These are phyloP conservation scores for Amesomyces nigricolor DNA, from an alignment of 2,329 filamentous ascomycete species.

Conservation along the genomic window DNA sequence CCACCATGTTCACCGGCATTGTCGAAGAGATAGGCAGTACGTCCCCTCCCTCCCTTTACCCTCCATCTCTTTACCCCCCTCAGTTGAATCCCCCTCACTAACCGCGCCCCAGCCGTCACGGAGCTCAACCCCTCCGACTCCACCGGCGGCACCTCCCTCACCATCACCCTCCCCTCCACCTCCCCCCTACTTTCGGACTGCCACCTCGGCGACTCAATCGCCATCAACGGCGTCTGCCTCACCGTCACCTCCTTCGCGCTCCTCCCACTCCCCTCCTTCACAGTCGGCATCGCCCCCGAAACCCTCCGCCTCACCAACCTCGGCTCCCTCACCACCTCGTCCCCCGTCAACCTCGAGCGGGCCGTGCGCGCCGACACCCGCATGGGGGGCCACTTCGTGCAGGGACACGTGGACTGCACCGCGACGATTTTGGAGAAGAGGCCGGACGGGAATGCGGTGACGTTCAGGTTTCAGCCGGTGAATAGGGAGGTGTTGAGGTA, in stretches of 20 bases:
- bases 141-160: slow-evolving; percentile 84
- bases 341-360: slow-evolving; percentile 84
- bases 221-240: slow-evolving; percentile 91
- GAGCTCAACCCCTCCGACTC: slow-evolving; percentile 74
- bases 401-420: slow-evolving; percentile 91
- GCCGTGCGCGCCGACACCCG: slow-evolving; percentile 86
- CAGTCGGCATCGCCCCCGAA: slow-evolving; percentile 90
- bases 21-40: slow-evolving; percentile 89
- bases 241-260: slow-evolving; percentile 63
- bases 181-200: slow-evolving; percentile 76
- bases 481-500: slow-evolving; percentile 70
- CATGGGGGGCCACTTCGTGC: slow-evolving; percentile 97
- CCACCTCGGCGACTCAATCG: slow-evolving; percentile 87
- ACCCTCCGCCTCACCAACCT: slow-evolving; percentile 94
- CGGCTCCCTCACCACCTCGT: slow-evolving; percentile 61
- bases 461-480: slow-evolving; percentile 72
- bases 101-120: slow-evolving; percentile 61
- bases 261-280: slow-evolving; percentile 54
- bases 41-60: slow-evolving; percentile 30
- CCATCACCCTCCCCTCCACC: slow-evolving; percentile 63
- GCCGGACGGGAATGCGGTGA: slow-evolving; percentile 84
- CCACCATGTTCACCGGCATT: slow-evolving; percentile 89
- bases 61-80: slow-evolving; percentile 12
- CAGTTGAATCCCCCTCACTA: neutral
- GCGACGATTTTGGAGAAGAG: slow-evolving; percentile 67